phyloP scores from a whole-genome alignment of 2,329 filamentous ascomycete genomes.

The Xylaria sp. region DNA sequence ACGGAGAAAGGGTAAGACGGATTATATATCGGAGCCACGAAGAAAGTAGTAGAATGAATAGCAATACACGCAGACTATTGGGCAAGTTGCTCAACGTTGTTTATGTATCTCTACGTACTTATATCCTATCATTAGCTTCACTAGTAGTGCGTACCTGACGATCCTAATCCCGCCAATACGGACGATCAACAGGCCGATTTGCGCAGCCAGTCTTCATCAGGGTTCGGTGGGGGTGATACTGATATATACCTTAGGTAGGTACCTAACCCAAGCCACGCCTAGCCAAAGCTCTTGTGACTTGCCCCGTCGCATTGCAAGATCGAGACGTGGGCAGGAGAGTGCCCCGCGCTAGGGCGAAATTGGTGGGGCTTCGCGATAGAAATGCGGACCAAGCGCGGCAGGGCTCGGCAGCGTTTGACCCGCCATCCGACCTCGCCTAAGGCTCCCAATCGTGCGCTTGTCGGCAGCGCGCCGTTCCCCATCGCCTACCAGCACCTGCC shows the following conservation, averaged over 20 bases:
- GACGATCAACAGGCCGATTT: background rate
- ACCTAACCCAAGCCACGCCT: no score
- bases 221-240: background rate
- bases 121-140: background rate
- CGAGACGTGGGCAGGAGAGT: background rate
- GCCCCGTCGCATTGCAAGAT: no score
- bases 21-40: background rate
- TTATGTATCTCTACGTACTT: background rate
- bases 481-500: background rate
- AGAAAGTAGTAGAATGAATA: background rate
- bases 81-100: background rate
- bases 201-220: background rate
- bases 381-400: background rate
- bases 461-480: background rate
- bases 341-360: background rate
- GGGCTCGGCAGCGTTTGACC: slow-evolving; percentile 28
- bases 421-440: slow-evolving; percentile 19
- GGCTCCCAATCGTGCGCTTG: slow-evolving; percentile 20
- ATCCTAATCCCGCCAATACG: slow-evolving; percentile 19
- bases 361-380: no score
- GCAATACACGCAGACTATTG: background rate
- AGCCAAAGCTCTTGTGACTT: no score
- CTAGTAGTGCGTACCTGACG: background rate
- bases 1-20: background rate
- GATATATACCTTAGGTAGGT: no score